These are phyloP conservation scores for Chrysanthemum makinoi DNA, from an alignment of 129 eudicot species.

Conservation along the genomic window DNA sequence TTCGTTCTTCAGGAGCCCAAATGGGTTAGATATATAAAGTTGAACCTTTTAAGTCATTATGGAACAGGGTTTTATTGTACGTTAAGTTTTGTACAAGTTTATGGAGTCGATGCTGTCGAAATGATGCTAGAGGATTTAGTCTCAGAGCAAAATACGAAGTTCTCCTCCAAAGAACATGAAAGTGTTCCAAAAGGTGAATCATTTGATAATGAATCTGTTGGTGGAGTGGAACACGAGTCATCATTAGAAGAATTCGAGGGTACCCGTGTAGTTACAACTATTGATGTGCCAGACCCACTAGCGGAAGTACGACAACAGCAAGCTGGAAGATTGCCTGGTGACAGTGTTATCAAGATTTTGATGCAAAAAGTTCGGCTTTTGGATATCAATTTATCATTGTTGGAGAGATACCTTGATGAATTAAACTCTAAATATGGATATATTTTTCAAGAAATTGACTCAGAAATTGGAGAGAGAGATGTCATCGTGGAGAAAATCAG, in stretches of 20 bases:
- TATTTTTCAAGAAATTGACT: slow-evolving; percentile 77
- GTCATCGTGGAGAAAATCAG: slow-evolving; percentile 56
- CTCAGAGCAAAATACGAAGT: slow-evolving; percentile 62
- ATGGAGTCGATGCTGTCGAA: slow-evolving; percentile 97
- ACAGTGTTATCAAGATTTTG: slow-evolving; percentile 91
- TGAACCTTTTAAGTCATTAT: slow-evolving; percentile 76
- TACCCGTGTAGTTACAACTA: slow-evolving; percentile 39
- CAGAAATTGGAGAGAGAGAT: slow-evolving; percentile 61
- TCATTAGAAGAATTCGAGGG: slow-evolving; percentile 34
- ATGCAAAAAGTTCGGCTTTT: slow-evolving; percentile 92
- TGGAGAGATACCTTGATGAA: slow-evolving; percentile 88
- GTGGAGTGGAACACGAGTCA: slow-evolving; percentile 32
- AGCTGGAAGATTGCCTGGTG: slow-evolving; percentile 92
- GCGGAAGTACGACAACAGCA: slow-evolving; percentile 75
- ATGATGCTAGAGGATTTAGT: slow-evolving; percentile 94
- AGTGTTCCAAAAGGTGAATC: slow-evolving; percentile 36
- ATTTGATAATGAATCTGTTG: slow-evolving; percentile 30
- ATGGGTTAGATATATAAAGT: slow-evolving; percentile 83
- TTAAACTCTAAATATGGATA: slow-evolving; percentile 72
- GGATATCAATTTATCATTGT: slow-evolving; percentile 76
- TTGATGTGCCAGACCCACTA: slow-evolving; percentile 65
- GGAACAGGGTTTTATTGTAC: slow-evolving; percentile 97
- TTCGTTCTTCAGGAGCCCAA: slow-evolving; percentile 82
- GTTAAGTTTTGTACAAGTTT: slow-evolving; percentile 78
- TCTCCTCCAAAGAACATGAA: slow-evolving; percentile 37